These are phyloP conservation scores for Trametes villosa DNA, from an alignment of 768 basidiomycete species.

Conservation along the genomic window DNA sequence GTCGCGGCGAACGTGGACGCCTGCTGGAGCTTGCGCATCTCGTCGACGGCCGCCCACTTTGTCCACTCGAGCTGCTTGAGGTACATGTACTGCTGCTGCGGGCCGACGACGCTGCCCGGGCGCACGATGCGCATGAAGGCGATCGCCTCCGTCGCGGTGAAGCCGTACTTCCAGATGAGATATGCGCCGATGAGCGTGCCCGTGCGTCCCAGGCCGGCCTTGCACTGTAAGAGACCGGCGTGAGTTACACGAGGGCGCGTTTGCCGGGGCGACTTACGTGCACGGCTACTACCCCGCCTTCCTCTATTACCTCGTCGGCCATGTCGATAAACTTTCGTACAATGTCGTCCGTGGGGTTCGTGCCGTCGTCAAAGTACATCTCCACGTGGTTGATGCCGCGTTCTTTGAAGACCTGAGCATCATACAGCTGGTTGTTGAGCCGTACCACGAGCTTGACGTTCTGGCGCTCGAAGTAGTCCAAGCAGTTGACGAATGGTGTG, in stretches of 20 bases:
- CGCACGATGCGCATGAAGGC: slow-evolving; percentile 98
- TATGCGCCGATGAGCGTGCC: slow-evolving; percentile 98
- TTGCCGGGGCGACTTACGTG: slow-evolving; percentile 60
- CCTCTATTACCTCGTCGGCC: slow-evolving; percentile 76
- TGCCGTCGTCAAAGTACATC: slow-evolving; percentile 97
- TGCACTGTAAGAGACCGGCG: slow-evolving; percentile 60
- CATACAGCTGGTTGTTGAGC: slow-evolving; percentile 92
- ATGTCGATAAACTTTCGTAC: slow-evolving; percentile 89
- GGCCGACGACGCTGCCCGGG: slow-evolving; percentile 91
- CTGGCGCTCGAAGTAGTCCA: slow-evolving; percentile 90
- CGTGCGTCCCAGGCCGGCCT: slow-evolving; percentile 95
- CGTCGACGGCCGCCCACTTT: slow-evolving; percentile 90
- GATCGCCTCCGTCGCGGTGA: slow-evolving; percentile 94
- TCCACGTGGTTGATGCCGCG: slow-evolving; percentile 89
- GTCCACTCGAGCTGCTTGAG: slow-evolving; percentile 93
- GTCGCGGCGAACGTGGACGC: slow-evolving; percentile 42
- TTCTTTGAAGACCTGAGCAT: slow-evolving; percentile 77
- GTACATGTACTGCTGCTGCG: slow-evolving; percentile 94
- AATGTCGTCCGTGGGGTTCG: slow-evolving; percentile 96
- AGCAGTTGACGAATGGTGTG: slow-evolving; percentile 83
- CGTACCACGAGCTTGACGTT: slow-evolving; percentile 91
- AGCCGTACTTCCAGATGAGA: slow-evolving; percentile 98
- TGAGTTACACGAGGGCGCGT: slow-evolving; percentile 18
- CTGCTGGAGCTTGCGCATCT: slow-evolving; percentile 58
- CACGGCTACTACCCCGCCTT: slow-evolving; percentile 83